Base-by-base conservation (phyloP, 345 rosid genomes). In the Heritiera fomes region DNA sequence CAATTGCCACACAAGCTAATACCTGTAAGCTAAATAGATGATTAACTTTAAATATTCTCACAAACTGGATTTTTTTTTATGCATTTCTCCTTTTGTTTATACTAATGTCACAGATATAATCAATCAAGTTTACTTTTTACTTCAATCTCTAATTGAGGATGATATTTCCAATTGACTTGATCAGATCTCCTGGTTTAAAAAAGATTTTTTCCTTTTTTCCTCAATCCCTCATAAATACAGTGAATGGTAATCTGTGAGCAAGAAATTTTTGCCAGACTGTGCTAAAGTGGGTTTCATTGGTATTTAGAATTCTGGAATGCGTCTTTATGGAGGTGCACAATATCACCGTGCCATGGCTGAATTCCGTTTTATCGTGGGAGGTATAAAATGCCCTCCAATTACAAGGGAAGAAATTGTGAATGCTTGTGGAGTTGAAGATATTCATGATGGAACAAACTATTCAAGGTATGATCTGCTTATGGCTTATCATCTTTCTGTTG, bases 301-400 rank as follows among this genome's bases (percentile, higher is more conserved):
- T 78, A 58, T 75, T 60, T 63, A 93, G 98, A 95, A 95, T 87
- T 92, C 98, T 43, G 97, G 93, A 80, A 95, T 95, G 98, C 97
- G 98, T 67, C 94, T 95, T 66, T 95, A 95, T 85, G 98, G 98
- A 2, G 98, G 98, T 45, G 98, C 98, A 79, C 98, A 93, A 72
- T 95, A 93, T 85, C 98, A 92, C 79, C 93, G 94, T 61, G 97
- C 97, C 80, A 93, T 95, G 98, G 98, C 98, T 73, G 98, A 95
- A 82, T 95, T 93, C 79, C 97, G 98, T 52, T 92, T 95, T 88
- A 87, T 95, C 52, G 97, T 88, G 66, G 98, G 98, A 80, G 98
- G 97, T 75, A 90, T 80, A 76, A 95, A 95, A 85, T 95, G 98
- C 80, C 97, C 97, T 43, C 91, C 95, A 82, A 91, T 95, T 75